Evolutionary conservation across 352 stramenopile species (phyloP).

Genomic region (Phytophthora lateralis): DNA sequence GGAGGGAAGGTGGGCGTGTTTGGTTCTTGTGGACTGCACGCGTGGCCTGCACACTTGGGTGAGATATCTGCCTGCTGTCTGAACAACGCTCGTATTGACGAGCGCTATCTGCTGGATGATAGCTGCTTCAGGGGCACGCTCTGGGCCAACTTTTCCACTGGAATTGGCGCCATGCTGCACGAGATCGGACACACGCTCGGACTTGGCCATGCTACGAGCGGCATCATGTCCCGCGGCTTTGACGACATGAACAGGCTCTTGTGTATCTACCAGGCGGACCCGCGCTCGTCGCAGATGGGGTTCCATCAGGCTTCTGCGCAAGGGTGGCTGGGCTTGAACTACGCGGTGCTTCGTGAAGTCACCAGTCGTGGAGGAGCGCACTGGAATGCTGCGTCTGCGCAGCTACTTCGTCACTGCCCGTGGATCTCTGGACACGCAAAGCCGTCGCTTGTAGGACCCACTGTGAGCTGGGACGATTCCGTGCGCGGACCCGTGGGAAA

Average conservation of each 20-base stretch:
- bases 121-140: constrained; percentile 61
- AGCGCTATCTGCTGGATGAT: constrained; percentile 56
- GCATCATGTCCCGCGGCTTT: constrained; percentile 77
- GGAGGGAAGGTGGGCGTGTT: constrained; percentile 66
- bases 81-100: constrained; percentile 63
- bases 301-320: constrained; percentile 21
- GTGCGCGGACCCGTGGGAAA: constrained; percentile 54
- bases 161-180: constrained; percentile 68
- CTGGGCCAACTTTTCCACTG: constrained; percentile 71
- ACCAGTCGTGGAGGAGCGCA: constrained; percentile 39
- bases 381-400: constrained; percentile 62
- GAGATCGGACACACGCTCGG: constrained; percentile 70
- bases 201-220: constrained; percentile 55
- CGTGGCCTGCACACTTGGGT: constrained; percentile 54
- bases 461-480: constrained; percentile 48
- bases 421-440: constrained; percentile 57
- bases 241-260: constrained; percentile 76
- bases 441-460: constrained; percentile 38
- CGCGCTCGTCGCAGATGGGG: constrained; percentile 19
- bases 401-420: constrained; percentile 50
- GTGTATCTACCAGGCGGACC: constrained; percentile 45
- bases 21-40: constrained; percentile 69
- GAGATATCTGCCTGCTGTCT: constrained; percentile 60
- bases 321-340: constrained; percentile 48
- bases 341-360: constrained; percentile 43